Conservation (phyloP, 208 protist species). For the Tritrichomonas musculus region DNA sequence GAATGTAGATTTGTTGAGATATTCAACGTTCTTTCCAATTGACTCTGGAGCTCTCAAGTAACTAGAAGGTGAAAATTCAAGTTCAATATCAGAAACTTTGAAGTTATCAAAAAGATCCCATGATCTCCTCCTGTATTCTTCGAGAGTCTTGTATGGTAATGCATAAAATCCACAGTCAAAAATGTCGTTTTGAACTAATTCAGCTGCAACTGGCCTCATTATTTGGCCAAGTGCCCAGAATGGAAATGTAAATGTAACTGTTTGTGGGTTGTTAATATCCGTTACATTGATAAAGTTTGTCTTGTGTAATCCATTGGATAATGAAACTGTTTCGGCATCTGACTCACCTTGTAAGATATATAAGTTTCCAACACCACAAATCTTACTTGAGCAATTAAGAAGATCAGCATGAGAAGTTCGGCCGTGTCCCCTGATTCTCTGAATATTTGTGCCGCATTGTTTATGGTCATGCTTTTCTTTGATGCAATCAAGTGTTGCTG, state of each 20-base stretch:
- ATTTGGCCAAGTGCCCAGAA: neutral
- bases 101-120: slow-evolving; percentile 28
- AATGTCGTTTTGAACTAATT: neutral
- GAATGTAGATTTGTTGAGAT: neutral
- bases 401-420: neutral
- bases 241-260: neutral
- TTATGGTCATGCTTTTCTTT: neutral
- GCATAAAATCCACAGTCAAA: neutral
- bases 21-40: neutral
- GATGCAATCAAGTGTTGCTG: neutral
- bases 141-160: neutral
- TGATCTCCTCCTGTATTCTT: neutral
- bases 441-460: neutral
- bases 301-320: neutral
- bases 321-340: too few relatives aligned
- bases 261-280: neutral
- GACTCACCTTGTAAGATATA: neutral
- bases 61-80: neutral
- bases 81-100: neutral
- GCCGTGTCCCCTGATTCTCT: neutral
- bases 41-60: neutral
- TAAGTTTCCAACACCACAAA: too few relatives aligned
- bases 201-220: neutral
- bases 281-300: neutral
- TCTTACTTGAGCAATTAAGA: neutral